Conservation (phyloP, 1,284 basidiomycete genomes). For the Abortiporus biennis region DNA sequence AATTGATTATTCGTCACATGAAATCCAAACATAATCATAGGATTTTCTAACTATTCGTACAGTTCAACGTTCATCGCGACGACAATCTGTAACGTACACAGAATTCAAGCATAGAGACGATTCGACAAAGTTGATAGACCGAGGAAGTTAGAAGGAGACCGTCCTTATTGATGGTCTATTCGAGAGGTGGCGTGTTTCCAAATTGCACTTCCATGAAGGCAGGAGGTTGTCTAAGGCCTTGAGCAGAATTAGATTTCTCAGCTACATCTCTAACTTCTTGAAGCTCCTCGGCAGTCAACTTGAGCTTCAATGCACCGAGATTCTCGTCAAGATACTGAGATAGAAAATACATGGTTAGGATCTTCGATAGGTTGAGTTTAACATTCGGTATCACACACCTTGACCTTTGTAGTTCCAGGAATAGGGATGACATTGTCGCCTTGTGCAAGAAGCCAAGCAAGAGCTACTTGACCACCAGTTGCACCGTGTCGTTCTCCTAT, state of each 20-base stretch:
- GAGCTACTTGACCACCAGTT: slow-evolving; percentile 33
- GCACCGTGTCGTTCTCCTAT: slow-evolving; percentile 27
- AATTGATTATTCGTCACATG: too few species aligned
- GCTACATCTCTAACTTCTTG: slow-evolving; percentile 14
- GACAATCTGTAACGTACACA: too few species aligned
- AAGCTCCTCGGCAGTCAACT: background rate
- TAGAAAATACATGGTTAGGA: too few species aligned
- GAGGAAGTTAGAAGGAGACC: too few species aligned
- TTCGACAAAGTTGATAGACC: too few species aligned
- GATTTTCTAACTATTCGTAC: too few species aligned
- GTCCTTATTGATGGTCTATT: too few species aligned
- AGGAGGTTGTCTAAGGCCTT: slow-evolving; percentile 17
- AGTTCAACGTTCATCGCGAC: too few species aligned
- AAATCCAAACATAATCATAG: too few species aligned
- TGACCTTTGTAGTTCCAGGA: slow-evolving; percentile 24
- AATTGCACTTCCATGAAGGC: slow-evolving; percentile 10
- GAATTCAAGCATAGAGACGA: too few species aligned
- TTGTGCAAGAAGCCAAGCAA: slow-evolving; percentile 37
- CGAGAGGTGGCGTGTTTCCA: slow-evolving; percentile 11
- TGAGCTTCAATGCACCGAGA: slow-evolving; percentile 1
- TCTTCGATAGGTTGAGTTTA: too few species aligned
- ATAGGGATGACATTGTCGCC: slow-evolving; percentile 32
- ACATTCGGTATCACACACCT: too few species aligned
- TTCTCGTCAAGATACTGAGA: slow-evolving; percentile 5
- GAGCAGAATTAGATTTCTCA: slow-evolving; percentile 19